Evolutionary conservation across 2,329 filamentous ascomycete species (phyloP).

Genomic region (Didymella keratinophila): DNA sequence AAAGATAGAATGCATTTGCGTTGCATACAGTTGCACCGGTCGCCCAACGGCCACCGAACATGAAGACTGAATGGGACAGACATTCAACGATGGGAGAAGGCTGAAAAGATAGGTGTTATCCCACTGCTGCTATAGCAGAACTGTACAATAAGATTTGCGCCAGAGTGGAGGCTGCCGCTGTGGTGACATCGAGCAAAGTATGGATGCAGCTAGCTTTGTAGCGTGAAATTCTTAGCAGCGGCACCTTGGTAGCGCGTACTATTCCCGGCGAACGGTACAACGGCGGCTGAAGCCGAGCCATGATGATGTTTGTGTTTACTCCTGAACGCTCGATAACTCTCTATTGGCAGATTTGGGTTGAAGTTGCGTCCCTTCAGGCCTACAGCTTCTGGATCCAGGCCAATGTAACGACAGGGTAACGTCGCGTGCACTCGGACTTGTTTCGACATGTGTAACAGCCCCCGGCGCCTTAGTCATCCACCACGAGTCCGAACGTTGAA

Average conservation of each 20-base stretch:
- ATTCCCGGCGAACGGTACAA: slow-evolving; percentile 6
- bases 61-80: too few species aligned
- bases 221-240: neutral
- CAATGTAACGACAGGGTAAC: neutral
- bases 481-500: neutral
- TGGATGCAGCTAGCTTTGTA: neutral
- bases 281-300: slow-evolving; percentile 11
- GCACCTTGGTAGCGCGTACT: slow-evolving; percentile 11
- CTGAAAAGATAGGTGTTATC: too few species aligned
- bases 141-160: too few species aligned
- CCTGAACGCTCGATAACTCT: neutral
- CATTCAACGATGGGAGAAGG: too few species aligned
- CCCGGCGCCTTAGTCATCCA: neutral
- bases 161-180: too few species aligned
- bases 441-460: neutral
- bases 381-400: neutral
- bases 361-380: neutral
- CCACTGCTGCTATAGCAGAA: too few species aligned
- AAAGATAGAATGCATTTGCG: too few species aligned
- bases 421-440: neutral
- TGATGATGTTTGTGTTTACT: neutral
- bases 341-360: too few species aligned
- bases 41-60: too few species aligned
- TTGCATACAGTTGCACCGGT: too few species aligned
- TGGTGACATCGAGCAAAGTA: too few species aligned